Evolutionary conservation across 2,329 filamentous ascomycete genomes (phyloP), one percentile per base, ranked within the genome.

Genomic region (Cladosporium cucumerinum): DNA sequence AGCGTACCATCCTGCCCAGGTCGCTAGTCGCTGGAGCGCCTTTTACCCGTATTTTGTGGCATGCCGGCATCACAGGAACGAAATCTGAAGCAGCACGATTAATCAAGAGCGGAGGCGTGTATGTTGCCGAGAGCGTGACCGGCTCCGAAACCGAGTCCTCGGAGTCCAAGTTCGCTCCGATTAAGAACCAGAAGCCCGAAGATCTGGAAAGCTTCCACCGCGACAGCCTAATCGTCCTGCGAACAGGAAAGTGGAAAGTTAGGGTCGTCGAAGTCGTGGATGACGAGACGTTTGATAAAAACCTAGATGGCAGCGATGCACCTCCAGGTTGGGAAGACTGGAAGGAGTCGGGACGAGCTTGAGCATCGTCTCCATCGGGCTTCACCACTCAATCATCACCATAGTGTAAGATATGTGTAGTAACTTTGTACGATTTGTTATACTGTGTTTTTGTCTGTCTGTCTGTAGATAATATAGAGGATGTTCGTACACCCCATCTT

Each of bases 141-240:
- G 28, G 51, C 4, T 62, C 64, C 26, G 46, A 51, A 80, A 21
- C 78, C 3, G 28, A 60, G 11, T 25, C 54, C 5, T 57, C 54
- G 14, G 62, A 30, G 64, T 73, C 92, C 28, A 80, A 82, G 28
- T 93, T 87, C 80, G 85, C 82, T 10, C 82, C 84, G 1, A 83
- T 91, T 66, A 86, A 86, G 72, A 77, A 82, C 25, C 87, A 86
- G 82, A 84, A 82, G 0, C 76, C 81, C 26, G 84, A 89, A 61
- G 88, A 86, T 0, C 72, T 80, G 65, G 84, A 86, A 63, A 90
- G 80, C 62, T 74, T 87, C 39, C 83, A 91, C 21, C 85, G 87
- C 66, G 85, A 77, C 30, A 77, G 82, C 1, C 72, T 84, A 2
- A 69, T 89, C n/a, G 80, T 88, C 10, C 68, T 88, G 11, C 78